Evolutionary conservation across 1,139 yeast genomes (phyloP).

Genomic region (Lodderomyces parapsilosis): DNA sequence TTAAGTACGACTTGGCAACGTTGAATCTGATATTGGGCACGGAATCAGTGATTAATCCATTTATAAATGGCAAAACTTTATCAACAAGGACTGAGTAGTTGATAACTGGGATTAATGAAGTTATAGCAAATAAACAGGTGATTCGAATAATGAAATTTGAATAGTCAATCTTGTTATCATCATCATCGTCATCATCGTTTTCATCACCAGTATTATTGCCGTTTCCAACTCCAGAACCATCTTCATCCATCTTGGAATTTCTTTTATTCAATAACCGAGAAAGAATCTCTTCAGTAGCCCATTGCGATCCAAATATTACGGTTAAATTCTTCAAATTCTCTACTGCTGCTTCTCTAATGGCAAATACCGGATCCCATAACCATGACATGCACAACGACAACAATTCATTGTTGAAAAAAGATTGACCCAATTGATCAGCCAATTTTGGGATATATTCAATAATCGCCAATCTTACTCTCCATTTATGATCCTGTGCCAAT

Average conservation of each 20-base stretch:
- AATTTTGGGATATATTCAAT: conserved; percentile 94
- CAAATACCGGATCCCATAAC: conserved; percentile 97
- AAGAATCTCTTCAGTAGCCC: conserved; percentile 88
- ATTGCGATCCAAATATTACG: conserved; percentile 83
- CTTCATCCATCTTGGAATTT: conserved; percentile 25
- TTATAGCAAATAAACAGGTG: conserved; percentile 86
- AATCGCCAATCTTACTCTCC: conserved; percentile 97
- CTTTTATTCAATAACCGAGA: conserved; percentile 56
- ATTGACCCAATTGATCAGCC: conserved; percentile 94
- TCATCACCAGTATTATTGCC: too few species aligned
- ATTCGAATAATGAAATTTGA: conserved; percentile 84
- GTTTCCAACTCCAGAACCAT: too few species aligned
- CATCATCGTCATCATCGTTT: conserved; percentile 28
- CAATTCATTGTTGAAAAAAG: conserved; percentile 88
- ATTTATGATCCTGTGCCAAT: conserved; percentile 91
- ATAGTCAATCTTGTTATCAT: conserved; percentile 43
- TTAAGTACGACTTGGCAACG: conserved; percentile 80
- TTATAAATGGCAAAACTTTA: conserved; percentile 77
- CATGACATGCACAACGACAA: conserved; percentile 91
- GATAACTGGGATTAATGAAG: conserved; percentile 71
- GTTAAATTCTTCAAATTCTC: conserved; percentile 77
- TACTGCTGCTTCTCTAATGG: conserved; percentile 96
- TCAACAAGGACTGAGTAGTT: conserved; percentile 56
- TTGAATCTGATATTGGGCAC: conserved; percentile 96
- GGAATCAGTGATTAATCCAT: conserved; percentile 67